Conservation (phyloP, 768 basidiomycete species). For the Pleurotus eryngii region DNA sequence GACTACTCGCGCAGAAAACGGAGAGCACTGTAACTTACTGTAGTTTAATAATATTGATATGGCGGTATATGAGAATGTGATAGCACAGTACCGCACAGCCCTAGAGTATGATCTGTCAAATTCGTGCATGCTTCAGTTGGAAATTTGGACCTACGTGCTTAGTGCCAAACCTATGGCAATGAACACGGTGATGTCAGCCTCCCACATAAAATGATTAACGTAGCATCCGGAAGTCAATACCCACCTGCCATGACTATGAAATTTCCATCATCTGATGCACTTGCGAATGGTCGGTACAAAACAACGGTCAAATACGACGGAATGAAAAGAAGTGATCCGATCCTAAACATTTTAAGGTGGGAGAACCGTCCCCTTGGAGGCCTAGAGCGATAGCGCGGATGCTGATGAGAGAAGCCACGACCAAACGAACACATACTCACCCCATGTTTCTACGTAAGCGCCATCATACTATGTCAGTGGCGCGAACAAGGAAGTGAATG, state of each 20-base stretch:
- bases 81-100: slow-evolving; percentile 83
- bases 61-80: slow-evolving; percentile 87
- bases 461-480: background rate
- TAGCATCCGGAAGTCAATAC: slow-evolving; percentile 19
- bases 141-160: slow-evolving; percentile 67
- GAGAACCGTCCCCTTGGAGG: slow-evolving; percentile 82
- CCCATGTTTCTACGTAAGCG: slow-evolving; percentile 55
- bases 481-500: background rate
- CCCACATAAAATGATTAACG: background rate
- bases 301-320: slow-evolving; percentile 84
- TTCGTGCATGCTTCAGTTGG: background rate
- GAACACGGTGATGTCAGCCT: slow-evolving; percentile 9
- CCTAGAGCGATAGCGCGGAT: slow-evolving; percentile 28
- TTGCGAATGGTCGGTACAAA: slow-evolving; percentile 72
- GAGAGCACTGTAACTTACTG: slow-evolving; percentile 41
- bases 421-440: slow-evolving; percentile 25
- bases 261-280: slow-evolving; percentile 65
- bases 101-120: slow-evolving; percentile 32
- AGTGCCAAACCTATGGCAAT: slow-evolving; percentile 54
- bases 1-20: too few relatives aligned
- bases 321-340: slow-evolving; percentile 83
- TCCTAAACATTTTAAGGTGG: slow-evolving; percentile 85
- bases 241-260: slow-evolving; percentile 77
- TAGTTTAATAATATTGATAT: slow-evolving; percentile 87
- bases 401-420: background rate